Conservation (phyloP, 2,329 filamentous ascomycete species). For the Macrophomina tecta region DNA sequence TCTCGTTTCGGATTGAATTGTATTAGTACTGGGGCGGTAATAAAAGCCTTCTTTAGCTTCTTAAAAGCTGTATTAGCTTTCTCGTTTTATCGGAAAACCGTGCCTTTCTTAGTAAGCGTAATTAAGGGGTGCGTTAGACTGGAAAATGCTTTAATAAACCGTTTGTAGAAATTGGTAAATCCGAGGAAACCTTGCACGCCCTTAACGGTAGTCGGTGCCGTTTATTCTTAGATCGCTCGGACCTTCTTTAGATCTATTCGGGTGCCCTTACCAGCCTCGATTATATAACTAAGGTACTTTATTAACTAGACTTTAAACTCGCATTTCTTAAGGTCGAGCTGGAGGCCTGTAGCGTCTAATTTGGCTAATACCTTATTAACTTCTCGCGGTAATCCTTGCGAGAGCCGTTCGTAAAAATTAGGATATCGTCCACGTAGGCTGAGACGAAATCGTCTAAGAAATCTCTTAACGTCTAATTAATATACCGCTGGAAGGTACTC, state of each 20-base stretch:
- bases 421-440: constrained; percentile 4
- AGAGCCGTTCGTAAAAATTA: not conserved
- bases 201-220: not conserved
- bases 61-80: too few species aligned
- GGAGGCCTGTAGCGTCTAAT: not conserved
- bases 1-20: too few species aligned
- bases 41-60: too few species aligned
- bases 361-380: not conserved
- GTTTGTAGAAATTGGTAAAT: not conserved
- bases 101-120: not conserved
- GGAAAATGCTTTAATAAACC: not conserved
- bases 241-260: not conserved
- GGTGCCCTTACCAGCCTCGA: not conserved
- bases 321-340: not conserved
- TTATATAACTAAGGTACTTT: not conserved
- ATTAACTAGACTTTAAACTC: not conserved
- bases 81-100: too few species aligned
- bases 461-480: constrained; percentile 29
- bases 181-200: not conserved
- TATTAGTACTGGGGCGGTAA: too few species aligned
- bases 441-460: constrained; percentile 13
- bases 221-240: not conserved
- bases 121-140: not conserved
- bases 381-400: not conserved
- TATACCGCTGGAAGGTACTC: constrained; percentile 32